phyloP scores from a whole-genome alignment of 495 filamentous ascomycete species.

The Penicillium salamii region DNA sequence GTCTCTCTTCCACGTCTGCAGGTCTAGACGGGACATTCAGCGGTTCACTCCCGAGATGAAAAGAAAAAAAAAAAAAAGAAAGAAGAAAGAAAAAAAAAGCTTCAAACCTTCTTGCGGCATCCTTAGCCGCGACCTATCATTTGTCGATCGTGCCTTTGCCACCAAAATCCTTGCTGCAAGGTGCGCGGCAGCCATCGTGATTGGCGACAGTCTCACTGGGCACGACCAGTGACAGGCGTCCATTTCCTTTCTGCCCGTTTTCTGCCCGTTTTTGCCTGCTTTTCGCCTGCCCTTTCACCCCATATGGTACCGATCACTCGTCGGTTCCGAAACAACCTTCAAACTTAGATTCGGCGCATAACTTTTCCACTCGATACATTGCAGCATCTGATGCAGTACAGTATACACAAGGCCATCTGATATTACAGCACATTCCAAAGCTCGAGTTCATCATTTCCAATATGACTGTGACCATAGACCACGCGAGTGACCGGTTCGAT shows the following conservation, averaged over 20 bases:
- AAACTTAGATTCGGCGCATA: constrained; percentile 1
- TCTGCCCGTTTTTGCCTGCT: not conserved
- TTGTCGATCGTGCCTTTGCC: not conserved
- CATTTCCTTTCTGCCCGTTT: not conserved
- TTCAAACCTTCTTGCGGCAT: not conserved
- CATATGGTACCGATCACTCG: not conserved
- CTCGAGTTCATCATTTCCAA: not conserved
- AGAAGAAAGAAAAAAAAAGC: not conserved
- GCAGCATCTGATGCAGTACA: too few relatives aligned
- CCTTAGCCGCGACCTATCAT: not conserved
- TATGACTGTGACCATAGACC: not conserved
- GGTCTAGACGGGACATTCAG: not conserved
- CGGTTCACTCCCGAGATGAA: not conserved
- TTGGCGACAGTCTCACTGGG: constrained; percentile 8
- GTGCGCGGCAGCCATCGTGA: not conserved
- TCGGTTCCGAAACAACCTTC: not conserved
- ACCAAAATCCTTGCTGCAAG: not conserved
- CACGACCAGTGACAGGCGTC: constrained; percentile 17
- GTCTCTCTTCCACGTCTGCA: not conserved
- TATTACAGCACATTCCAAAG: too few relatives aligned
- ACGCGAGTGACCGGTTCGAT: not conserved
- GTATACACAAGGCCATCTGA: too few relatives aligned
- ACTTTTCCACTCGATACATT: not conserved
- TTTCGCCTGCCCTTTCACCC: not conserved
- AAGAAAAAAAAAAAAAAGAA: not conserved